These are phyloP conservation scores for Nicotiana undulata DNA, from an alignment of 257 asterid species.

Conservation along the genomic window DNA sequence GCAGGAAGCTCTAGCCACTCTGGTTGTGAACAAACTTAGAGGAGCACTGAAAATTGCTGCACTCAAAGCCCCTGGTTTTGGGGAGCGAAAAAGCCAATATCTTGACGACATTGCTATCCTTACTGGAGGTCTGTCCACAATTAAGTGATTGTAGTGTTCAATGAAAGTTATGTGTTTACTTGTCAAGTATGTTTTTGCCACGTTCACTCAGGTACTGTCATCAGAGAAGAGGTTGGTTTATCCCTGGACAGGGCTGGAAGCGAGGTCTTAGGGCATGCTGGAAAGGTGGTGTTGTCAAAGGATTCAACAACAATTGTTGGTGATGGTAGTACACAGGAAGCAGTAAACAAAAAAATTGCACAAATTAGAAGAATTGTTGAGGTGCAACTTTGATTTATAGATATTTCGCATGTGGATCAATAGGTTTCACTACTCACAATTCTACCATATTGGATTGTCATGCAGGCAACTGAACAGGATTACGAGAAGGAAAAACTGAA, in stretches of 20 bases:
- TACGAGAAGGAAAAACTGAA: constrained; percentile 82
- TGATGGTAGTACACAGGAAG: constrained; percentile 96
- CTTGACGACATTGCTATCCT: constrained; percentile 91
- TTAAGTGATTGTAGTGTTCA: background rate
- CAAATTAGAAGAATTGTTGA: constrained; percentile 84
- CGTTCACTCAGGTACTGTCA: constrained; percentile 59
- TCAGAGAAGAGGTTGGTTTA: constrained; percentile 88
- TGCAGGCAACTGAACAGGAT: constrained; percentile 86
- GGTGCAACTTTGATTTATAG: constrained; percentile 26
- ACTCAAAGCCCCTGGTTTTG: constrained; percentile 97
- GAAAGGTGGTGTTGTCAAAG: constrained; percentile 86
- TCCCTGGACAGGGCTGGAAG: constrained; percentile 83
- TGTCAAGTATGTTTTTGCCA: background rate
- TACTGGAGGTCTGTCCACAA: constrained; percentile 64
- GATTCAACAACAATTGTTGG: constrained; percentile 90
- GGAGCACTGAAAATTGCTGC: constrained; percentile 95
- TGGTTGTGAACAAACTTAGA: constrained; percentile 89
- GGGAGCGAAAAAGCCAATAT: constrained; percentile 92
- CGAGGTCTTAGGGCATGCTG: constrained; percentile 86
- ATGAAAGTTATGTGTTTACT: background rate
- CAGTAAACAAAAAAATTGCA: constrained; percentile 63
- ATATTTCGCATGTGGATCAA: background rate
- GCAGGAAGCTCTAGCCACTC: constrained; percentile 96
- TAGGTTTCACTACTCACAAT: background rate
- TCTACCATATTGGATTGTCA: background rate